Conservation (phyloP, 345 rosid species). For the Draba incana region DNA sequence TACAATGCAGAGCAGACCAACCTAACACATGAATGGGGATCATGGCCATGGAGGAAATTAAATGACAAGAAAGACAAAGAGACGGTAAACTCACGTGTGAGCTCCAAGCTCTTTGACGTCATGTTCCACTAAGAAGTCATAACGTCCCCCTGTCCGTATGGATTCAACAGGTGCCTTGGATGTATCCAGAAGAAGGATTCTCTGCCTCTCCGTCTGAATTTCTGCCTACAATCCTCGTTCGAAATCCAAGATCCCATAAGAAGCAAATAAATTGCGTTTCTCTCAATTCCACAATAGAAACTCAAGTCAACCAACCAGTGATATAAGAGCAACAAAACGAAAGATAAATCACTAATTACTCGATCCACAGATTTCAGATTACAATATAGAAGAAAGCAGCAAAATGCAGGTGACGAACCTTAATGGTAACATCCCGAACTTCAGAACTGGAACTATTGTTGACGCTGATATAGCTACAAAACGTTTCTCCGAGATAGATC, state of each 20-base stretch:
- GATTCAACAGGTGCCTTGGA: conserved; percentile 90
- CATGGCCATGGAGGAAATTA: conserved; percentile 2
- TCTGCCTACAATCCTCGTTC: conserved; percentile 64
- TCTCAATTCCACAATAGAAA: neutral
- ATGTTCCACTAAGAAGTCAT: conserved; percentile 95
- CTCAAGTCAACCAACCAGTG: neutral
- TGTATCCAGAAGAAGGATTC: conserved; percentile 84
- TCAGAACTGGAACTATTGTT: conserved; percentile 86
- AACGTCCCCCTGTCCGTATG: conserved; percentile 82
- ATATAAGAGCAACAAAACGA: neutral
- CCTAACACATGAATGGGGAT: conserved; percentile 43
- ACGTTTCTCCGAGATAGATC: conserved; percentile 92
- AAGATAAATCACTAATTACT: neutral
- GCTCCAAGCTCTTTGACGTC: conserved; percentile 99
- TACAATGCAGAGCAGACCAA: conserved; percentile 94
- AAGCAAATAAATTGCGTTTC: neutral
- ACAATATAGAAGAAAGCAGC: neutral
- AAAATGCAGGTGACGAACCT: conserved; percentile 47
- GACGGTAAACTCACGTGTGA: conserved; percentile 64
- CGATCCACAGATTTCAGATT: neutral
- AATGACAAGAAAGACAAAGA: neutral
- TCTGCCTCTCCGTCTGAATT: conserved; percentile 92
- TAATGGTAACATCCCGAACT: conserved; percentile 80
- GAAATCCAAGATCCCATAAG: neutral
- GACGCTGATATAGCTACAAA: conserved; percentile 90